These are phyloP conservation scores for Euphorbia lathyris DNA, from an alignment of 345 rosid species.

Conservation along the genomic window DNA sequence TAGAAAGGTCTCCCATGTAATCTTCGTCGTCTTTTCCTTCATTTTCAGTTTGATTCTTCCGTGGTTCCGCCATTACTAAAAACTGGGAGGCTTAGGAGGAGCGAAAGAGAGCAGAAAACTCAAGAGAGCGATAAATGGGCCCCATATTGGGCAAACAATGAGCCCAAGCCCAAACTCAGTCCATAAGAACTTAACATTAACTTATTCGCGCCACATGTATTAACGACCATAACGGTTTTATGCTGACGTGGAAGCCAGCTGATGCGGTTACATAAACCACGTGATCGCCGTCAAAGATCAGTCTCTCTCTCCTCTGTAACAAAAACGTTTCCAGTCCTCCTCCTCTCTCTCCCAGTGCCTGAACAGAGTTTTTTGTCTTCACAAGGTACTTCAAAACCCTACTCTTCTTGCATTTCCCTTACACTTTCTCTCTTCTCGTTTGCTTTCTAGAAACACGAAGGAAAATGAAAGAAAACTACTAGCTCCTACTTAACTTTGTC, in stretches of 20 bases:
- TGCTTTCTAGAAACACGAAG: slow-evolving; percentile 11
- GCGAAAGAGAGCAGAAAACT: not conserved
- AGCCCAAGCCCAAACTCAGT: not conserved
- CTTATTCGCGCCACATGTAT: not conserved
- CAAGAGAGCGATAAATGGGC: not conserved
- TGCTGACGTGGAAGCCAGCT: slow-evolving; percentile 18
- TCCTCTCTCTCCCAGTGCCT: not conserved
- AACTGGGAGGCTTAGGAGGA: too few species aligned
- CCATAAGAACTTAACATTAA: not conserved
- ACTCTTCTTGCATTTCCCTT: not conserved
- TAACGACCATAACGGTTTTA: slow-evolving; percentile 16
- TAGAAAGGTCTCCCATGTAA: slow-evolving; percentile 91
- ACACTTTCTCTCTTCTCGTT: slow-evolving; percentile 1
- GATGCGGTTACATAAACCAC: not conserved
- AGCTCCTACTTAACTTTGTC: too few species aligned
- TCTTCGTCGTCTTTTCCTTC: slow-evolving; percentile 50
- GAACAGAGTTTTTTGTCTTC: not conserved
- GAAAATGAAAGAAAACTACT: not conserved
- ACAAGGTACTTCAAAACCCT: not conserved
- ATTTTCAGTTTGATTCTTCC: not conserved
- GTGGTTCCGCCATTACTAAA: slow-evolving; percentile 16
- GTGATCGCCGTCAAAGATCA: slow-evolving; percentile 1
- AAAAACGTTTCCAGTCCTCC: not conserved
- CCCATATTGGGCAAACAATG: not conserved
- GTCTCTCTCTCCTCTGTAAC: not conserved